A percentile compares a stretch with the other conserved stretches of the same genome.
These are phyloP conservation scores for Elaphomyces granulatus DNA, from an alignment of 495 filamentous ascomycete species.

Conservation along the genomic window DNA sequence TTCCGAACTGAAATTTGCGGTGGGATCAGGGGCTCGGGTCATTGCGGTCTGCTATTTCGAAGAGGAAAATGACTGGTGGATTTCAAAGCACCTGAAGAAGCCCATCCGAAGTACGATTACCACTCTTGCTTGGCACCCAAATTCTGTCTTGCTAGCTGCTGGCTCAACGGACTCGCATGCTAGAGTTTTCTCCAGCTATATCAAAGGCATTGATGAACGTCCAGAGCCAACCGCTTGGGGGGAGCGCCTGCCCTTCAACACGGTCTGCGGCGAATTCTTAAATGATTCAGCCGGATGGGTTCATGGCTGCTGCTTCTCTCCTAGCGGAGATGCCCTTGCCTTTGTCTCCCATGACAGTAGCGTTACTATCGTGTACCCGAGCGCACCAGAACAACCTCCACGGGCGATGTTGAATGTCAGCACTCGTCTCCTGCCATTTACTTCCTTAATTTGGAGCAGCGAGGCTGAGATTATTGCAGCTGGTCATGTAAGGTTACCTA, in stretches of 20 bases:
- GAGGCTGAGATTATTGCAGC: constrained; percentile 93
- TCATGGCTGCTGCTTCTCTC: constrained; percentile 80
- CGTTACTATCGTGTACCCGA: constrained; percentile 90
- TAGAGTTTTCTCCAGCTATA: constrained; percentile 85
- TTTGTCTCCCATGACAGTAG: constrained; percentile 91
- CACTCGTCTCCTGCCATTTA: constrained; percentile 80
- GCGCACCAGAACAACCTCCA: constrained; percentile 80
- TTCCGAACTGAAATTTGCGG: constrained; percentile 91
- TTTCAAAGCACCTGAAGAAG: constrained; percentile 97
- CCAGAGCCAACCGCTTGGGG: constrained; percentile 89
- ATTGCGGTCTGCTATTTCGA: constrained; percentile 99
- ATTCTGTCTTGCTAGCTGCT: constrained; percentile 84
- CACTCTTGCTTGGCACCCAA: constrained; percentile 88
- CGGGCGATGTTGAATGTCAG: constrained; percentile 74
- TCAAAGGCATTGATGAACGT: constrained; percentile 81
- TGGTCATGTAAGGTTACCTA: constrained; percentile 47
- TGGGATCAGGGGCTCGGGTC: constrained; percentile 86
- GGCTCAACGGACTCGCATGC: constrained; percentile 97
- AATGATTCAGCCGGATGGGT: constrained; percentile 97
- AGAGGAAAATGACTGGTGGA: constrained; percentile 99
- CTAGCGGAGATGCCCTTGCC: constrained; percentile 78
- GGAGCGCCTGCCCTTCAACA: constrained; percentile 90
- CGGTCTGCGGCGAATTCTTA: constrained; percentile 88
- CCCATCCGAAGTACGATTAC: constrained; percentile 94
- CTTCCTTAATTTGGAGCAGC: constrained; percentile 80